A percentile compares a stretch with the other conserved stretches of the same genome.
Evolutionary conservation across 305 asterid species (phyloP).

Genomic region (Plantago coronopus): DNA sequence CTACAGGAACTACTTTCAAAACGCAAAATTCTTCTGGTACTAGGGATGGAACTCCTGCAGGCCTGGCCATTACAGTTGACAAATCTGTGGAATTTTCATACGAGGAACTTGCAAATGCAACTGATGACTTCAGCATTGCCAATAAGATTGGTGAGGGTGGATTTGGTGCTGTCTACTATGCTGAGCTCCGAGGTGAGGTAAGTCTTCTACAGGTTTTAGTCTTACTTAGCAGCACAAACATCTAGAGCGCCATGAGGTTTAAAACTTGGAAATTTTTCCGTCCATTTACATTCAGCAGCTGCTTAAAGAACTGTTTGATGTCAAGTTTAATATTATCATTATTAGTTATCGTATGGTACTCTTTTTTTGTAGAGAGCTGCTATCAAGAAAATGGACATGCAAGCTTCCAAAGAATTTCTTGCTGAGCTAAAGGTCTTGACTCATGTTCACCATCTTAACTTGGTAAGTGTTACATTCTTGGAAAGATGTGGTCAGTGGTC

Average conservation of each 20-base stretch:
- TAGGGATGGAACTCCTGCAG: constrained; percentile 48
- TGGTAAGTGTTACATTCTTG: constrained; percentile 47
- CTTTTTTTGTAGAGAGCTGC: constrained; percentile 86
- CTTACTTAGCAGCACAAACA: constrained; percentile 2
- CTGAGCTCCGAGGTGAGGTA: constrained; percentile 99
- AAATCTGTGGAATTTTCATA: constrained; percentile 90
- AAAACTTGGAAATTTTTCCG: neutral
- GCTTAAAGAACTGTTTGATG: constrained; percentile 20
- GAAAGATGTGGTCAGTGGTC: neutral
- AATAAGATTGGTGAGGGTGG: constrained; percentile 98
- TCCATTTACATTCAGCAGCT: constrained; percentile 9
- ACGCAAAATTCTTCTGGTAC: constrained; percentile 29
- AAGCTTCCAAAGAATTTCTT: constrained; percentile 82
- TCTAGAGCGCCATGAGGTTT: constrained; percentile 16
- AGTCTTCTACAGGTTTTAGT: constrained; percentile 24
- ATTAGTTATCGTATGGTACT: neutral
- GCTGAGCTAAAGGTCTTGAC: constrained; percentile 94
- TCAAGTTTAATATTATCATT: constrained; percentile 14
- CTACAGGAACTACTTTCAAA: constrained; percentile 25
- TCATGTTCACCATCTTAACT: constrained; percentile 93
- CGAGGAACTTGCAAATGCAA: constrained; percentile 85
- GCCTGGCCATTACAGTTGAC: constrained; percentile 73
- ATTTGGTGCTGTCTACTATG: constrained; percentile 91
- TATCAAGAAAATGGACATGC: constrained; percentile 98
- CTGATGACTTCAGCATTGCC: constrained; percentile 78